Percentiles rank a stretch among this genome's conserved stretches.
Conservation (phyloP, 129 eudicot species). For the Helichrysum umbraculigerum region DNA sequence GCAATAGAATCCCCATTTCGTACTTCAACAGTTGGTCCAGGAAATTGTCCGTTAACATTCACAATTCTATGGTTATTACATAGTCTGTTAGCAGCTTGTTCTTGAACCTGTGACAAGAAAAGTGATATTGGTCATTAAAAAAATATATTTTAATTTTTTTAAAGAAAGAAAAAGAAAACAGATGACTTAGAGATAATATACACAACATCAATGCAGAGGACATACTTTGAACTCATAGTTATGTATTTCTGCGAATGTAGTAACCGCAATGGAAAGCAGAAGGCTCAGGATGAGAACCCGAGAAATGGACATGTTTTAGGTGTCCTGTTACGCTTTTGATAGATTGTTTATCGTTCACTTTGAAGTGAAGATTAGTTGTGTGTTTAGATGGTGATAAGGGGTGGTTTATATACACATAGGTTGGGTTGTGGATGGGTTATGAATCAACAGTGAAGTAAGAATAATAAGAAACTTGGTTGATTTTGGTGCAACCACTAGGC, state of each 20-base stretch:
- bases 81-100: constrained; percentile 59
- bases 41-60: constrained; percentile 79
- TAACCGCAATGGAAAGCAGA: constrained; percentile 38
- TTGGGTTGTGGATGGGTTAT: constrained; percentile 34
- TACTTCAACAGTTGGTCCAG: constrained; percentile 73
- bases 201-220: no score
- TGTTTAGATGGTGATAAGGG: constrained; percentile 16
- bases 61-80: constrained; percentile 63
- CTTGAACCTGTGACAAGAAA: constrained; percentile 57
- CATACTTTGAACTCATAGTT: constrained; percentile 58
- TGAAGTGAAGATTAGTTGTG: constrained; percentile 32
- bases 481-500: constrained; percentile 45
- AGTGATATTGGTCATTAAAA: neutral
- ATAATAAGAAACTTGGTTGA: constrained; percentile 29
- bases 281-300: constrained; percentile 28
- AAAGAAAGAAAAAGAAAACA: neutral
- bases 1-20: constrained; percentile 62
- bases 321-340: constrained; percentile 5
- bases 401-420: constrained; percentile 34
- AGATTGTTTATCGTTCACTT: neutral
- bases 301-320: constrained; percentile 20
- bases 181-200: neutral
- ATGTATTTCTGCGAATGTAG: constrained; percentile 44
- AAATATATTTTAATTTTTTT: neutral
- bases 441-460: constrained; percentile 45